Evolutionary conservation across 441 rosid species (phyloP).

Genomic region (Raphanus hybrid): DNA sequence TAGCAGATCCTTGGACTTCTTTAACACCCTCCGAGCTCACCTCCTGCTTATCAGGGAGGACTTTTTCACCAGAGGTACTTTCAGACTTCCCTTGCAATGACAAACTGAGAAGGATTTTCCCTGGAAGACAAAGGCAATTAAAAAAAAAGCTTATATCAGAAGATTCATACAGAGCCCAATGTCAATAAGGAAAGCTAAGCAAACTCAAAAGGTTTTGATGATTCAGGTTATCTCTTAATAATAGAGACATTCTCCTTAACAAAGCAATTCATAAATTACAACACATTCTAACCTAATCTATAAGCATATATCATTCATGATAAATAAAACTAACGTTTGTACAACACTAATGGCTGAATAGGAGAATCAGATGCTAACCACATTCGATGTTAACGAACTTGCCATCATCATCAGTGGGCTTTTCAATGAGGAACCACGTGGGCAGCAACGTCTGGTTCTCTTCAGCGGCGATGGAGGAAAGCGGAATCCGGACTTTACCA

Average conservation of each 20-base stretch:
- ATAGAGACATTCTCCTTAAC: no score
- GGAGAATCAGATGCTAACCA: conserved; percentile 51
- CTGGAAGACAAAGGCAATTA: conserved; percentile 44
- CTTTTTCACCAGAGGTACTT: conserved; percentile 33
- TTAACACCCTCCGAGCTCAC: conserved; percentile 36
- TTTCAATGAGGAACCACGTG: conserved; percentile 70
- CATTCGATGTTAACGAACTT: conserved; percentile 54
- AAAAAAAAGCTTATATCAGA: no score
- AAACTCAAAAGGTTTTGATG: no score
- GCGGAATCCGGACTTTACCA: conserved; percentile 66
- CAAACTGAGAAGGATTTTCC: conserved; percentile 68
- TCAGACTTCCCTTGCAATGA: conserved; percentile 60
- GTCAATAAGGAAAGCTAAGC: no score
- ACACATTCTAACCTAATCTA: conserved; percentile 2
- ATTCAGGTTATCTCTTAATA: no score
- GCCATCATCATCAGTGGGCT: conserved; percentile 47
- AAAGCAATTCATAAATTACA: background rate
- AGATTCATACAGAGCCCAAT: no score
- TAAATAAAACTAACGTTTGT: background rate
- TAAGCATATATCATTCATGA: background rate
- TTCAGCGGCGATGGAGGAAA: conserved; percentile 53
- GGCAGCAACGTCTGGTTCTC: conserved; percentile 71
- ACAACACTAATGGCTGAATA: background rate
- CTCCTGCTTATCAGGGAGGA: conserved; percentile 41
- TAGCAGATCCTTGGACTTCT: conserved; percentile 47